Base-by-base conservation (phyloP, 495 filamentous ascomycete species). In the Oidiodendron maius region DNA sequence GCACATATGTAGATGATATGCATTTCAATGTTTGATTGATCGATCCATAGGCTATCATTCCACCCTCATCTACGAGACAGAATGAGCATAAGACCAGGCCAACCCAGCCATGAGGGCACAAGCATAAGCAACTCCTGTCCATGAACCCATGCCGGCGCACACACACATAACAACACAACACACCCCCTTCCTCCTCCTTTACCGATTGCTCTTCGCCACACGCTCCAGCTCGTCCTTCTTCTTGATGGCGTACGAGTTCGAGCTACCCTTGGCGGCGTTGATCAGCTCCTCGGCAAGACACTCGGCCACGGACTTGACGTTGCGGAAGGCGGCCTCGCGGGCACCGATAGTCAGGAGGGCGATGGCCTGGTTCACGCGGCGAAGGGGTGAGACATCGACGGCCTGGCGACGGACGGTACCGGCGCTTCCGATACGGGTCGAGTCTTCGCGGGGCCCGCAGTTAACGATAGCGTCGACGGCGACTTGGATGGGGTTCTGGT, bases 171-270 rank as follows among this genome's bases (percentile, higher is more conserved):
- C 26, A 30, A 30, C 5, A 30, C 5, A 30, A 12, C 26, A 38
- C 10, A 38, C 16, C 9, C 28, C n/a, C 28, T 32, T 32, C 28
- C 28, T 32, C n/a, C n/a, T n/a, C 28, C 47, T 74, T 71, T 97
- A 98, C 84, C 93, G 87, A 83, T 98, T 98, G 77, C 81, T 87
- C 89, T 98, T 98, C 72, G 93, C 93, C 68, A 98, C 93, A 86
- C 93, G 93, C 84, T 98, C 93, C 75, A 99, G 71, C 84, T 99
- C 94, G 71, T 99, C 93, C 90, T 99, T 99, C 89, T 99, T 99
- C 88, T 99, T 99, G 81, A 99, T 99, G 56, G 93, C 93, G 68
- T 97, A 99, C 55, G 88, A 95, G 87, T 99, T 99, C 74, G 86
- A 91, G 83, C 86, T 91, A 60, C 93, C 93, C 87, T 99, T 99